Percentiles rank a stretch among this genome's conserved stretches.
phyloP scores from a whole-genome alignment of 192 early-diverging fungal genomes.

The Mortierella hygrophila region DNA sequence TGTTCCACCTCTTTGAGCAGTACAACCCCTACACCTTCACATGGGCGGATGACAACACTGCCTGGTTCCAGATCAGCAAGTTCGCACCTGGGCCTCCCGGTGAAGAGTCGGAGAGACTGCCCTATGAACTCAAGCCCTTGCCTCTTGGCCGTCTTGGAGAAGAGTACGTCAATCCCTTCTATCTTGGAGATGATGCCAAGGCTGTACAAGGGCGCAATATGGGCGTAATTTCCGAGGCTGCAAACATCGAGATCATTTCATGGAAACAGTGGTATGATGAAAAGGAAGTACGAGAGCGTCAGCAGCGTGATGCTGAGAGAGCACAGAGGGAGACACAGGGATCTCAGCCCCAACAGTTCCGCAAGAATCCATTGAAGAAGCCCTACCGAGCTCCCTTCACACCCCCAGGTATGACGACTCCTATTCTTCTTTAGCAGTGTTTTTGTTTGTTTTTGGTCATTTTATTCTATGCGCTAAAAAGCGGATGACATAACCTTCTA shows the following conservation, averaged over 20 bases:
- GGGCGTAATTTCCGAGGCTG: conserved; percentile 57
- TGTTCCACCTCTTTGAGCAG: conserved; percentile 63
- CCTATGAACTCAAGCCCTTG: conserved; percentile 20
- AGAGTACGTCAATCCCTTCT: conserved; percentile 47
- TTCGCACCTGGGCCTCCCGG: conserved; percentile 16
- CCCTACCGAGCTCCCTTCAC: background rate
- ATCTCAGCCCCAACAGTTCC: background rate
- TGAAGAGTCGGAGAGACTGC: conserved; percentile 10
- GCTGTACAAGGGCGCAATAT: conserved; percentile 35
- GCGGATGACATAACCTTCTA: background rate
- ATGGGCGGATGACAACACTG: conserved; percentile 64
- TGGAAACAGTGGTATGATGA: conserved; percentile 54
- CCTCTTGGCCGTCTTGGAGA: conserved; percentile 55
- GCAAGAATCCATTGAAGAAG: background rate
- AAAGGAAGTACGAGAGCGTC: conserved; percentile 20
- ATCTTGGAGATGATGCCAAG: conserved; percentile 32
- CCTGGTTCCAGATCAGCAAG: conserved; percentile 65
- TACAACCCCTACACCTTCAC: conserved; percentile 60
- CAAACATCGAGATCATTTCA: conserved; percentile 54
- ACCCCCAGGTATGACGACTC: background rate
- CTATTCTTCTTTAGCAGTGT: background rate
- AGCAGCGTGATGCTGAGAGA: conserved; percentile 3
- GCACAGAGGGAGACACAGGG: conserved; percentile 7
- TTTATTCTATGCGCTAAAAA: conserved; percentile 4
- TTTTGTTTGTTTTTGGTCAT: background rate